Conservation (phyloP, 345 rosid species). For the Ricinus communis region DNA sequence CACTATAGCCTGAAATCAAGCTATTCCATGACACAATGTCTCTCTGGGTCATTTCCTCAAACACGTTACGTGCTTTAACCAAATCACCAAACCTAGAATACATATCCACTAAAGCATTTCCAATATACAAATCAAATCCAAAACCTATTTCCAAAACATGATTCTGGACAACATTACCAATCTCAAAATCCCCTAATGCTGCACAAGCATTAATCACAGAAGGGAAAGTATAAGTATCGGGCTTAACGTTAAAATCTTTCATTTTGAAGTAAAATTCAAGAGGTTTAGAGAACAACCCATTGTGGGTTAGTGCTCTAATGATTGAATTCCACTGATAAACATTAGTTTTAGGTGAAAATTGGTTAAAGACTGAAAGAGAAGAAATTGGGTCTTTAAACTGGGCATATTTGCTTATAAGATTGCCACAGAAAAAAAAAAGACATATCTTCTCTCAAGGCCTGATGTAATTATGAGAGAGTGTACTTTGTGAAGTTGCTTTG, state of each 20-base stretch:
- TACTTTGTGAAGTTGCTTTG: constrained; percentile 38
- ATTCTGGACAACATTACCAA: constrained; percentile 39
- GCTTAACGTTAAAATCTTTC: constrained; percentile 33
- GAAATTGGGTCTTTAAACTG: constrained; percentile 40
- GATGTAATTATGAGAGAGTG: constrained; percentile 50
- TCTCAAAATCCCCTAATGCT: constrained; percentile 32
- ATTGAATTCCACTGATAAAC: constrained; percentile 63
- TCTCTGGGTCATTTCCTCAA: constrained; percentile 53
- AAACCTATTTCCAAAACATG: constrained; percentile 40
- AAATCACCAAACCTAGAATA: constrained; percentile 49
- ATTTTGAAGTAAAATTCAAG: constrained; percentile 45
- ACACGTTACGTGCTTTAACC: constrained; percentile 45
- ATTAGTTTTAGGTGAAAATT: constrained; percentile 39
- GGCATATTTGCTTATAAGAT: constrained; percentile 59
- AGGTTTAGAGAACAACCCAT: constrained; percentile 44
- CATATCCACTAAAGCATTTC: constrained; percentile 69
- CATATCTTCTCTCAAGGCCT: constrained; percentile 44
- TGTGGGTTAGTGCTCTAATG: constrained; percentile 54
- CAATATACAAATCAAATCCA: constrained; percentile 50
- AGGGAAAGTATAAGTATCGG: constrained; percentile 61
- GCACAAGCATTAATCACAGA: constrained; percentile 66
- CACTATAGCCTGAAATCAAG: constrained; percentile 57
- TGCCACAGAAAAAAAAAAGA: constrained; percentile 57
- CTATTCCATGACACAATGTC: constrained; percentile 68
- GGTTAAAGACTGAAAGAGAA: constrained; percentile 52